Percentiles rank a stretch among this genome's conserved stretches.
phyloP scores from a whole-genome alignment of 768 basidiomycete genomes.

The Mycena crocata region DNA sequence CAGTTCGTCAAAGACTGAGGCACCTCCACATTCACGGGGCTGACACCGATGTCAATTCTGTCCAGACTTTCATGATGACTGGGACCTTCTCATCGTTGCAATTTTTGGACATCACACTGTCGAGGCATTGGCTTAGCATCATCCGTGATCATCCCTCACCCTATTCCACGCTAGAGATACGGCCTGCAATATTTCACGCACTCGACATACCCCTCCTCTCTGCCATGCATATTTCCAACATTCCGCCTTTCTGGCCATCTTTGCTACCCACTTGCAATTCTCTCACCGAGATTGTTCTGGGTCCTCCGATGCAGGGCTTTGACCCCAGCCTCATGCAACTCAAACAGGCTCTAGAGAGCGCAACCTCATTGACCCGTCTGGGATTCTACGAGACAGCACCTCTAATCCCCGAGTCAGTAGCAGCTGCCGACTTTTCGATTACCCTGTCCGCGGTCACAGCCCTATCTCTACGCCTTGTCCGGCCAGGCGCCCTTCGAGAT shows the following conservation, averaged over 20 bases:
- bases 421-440: neutral
- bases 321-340: neutral
- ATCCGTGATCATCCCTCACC: neutral
- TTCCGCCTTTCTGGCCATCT: neutral
- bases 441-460: neutral
- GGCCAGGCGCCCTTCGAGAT: neutral
- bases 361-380: neutral
- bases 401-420: neutral
- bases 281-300: neutral
- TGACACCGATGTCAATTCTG: neutral
- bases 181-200: neutral
- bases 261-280: neutral
- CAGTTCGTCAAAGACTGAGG: neutral
- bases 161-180: neutral
- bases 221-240: neutral
- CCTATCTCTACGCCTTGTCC: neutral
- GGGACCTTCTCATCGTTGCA: neutral
- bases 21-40: neutral
- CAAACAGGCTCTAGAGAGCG: neutral
- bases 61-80: neutral
- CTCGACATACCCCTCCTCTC: neutral
- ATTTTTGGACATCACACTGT: neutral
- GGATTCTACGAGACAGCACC: neutral
- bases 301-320: neutral
- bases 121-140: neutral